These are phyloP conservation scores for Pseudomicrostroma phylloplanum DNA, from an alignment of 1,284 basidiomycete genomes.

Conservation along the genomic window DNA sequence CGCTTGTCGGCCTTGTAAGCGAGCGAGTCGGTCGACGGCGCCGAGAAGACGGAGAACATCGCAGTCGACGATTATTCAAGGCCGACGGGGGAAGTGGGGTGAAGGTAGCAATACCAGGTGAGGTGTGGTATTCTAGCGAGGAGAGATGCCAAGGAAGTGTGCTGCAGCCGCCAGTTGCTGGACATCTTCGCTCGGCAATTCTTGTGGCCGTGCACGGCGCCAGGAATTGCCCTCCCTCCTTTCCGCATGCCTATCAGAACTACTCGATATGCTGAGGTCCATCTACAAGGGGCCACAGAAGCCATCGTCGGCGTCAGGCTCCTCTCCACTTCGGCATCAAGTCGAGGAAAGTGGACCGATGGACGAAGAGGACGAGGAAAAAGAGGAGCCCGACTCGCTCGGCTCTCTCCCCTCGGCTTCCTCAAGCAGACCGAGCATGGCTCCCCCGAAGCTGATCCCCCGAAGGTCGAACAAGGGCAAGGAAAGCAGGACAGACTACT, in stretches of 20 bases:
- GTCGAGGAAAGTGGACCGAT: background rate
- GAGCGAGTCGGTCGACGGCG: constrained; percentile 1
- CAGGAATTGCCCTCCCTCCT: no score
- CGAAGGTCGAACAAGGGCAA: background rate
- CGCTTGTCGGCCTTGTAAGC: constrained; percentile 1
- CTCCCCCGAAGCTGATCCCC: background rate
- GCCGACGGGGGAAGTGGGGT: no score
- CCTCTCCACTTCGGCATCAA: background rate
- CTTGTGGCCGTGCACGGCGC: no score
- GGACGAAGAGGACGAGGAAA: background rate
- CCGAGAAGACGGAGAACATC: constrained; percentile 5
- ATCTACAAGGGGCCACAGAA: background rate
- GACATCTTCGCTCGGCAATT: no score
- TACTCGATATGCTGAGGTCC: background rate
- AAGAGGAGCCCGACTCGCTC: background rate
- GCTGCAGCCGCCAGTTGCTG: no score
- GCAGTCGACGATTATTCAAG: no score
- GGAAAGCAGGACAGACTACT: constrained; percentile 55
- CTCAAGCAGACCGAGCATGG: background rate
- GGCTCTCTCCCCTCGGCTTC: background rate
- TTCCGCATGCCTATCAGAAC: no score
- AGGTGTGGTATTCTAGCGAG: no score
- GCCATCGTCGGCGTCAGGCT: background rate
- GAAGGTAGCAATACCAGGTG: no score
- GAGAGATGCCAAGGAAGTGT: no score